phyloP scores from a whole-genome alignment of 129 eudicot genomes.

The Flaveria sonorensis region DNA sequence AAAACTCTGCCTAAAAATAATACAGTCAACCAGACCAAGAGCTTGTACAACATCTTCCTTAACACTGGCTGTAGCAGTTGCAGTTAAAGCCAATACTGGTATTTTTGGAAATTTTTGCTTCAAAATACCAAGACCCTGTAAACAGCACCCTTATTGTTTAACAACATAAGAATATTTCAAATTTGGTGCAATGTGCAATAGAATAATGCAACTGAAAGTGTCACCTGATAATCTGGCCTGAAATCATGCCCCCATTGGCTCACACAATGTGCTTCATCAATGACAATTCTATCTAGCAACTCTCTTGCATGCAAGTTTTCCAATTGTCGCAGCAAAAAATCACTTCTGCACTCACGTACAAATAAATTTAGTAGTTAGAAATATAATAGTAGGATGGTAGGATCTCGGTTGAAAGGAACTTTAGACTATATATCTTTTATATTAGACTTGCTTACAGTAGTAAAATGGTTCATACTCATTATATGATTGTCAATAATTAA shows the following conservation, averaged over 20 bases:
- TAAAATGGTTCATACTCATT: conserved; percentile 4
- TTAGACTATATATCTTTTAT: conserved; percentile 19
- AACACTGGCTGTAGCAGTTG: conserved; percentile 95
- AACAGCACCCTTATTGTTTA: conserved; percentile 21
- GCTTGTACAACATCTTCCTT: conserved; percentile 99
- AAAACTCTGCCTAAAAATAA: conserved; percentile 93
- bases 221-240: conserved; percentile 99
- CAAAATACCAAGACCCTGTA: conserved; percentile 95
- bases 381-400: conserved; percentile 4
- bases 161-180: conserved; percentile 10
- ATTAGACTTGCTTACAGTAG: conserved; percentile 17
- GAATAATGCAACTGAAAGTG: conserved; percentile 11
- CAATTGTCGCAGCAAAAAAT: conserved; percentile 74
- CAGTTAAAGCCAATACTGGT: conserved; percentile 98
- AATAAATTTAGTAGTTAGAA: conserved; percentile 14
- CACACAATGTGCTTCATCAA: conserved; percentile 99
- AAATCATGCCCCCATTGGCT: conserved; percentile 99
- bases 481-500: conserved; percentile 7
- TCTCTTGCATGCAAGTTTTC: conserved; percentile 77
- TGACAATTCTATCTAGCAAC: conserved; percentile 77
- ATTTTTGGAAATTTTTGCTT: conserved; percentile 87
- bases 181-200: neutral
- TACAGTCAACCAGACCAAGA: conserved; percentile 90
- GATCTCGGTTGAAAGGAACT: neutral
- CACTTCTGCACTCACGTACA: conserved; percentile 68